These are phyloP conservation scores for Macrocybe sp. DNA, from an alignment of 1,284 basidiomycete genomes.

Conservation along the genomic window DNA sequence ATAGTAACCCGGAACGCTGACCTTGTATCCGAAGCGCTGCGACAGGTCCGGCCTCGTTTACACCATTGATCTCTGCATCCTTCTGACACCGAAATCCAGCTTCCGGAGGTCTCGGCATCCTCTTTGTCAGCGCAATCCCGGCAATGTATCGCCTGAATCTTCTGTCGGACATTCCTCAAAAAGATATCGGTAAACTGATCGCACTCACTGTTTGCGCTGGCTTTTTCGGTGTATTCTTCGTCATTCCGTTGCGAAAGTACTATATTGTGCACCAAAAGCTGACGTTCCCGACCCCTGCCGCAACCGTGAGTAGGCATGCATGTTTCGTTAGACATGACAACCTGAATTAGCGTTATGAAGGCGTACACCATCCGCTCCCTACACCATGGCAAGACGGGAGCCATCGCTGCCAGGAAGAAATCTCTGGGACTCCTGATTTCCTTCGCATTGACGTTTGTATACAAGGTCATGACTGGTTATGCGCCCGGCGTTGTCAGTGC, in stretches of 20 bases:
- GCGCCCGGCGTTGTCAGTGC: slow-evolving; percentile 49
- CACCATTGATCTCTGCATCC: neutral
- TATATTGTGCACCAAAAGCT: slow-evolving; percentile 67
- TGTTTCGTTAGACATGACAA: neutral
- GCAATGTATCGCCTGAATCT: slow-evolving; percentile 61
- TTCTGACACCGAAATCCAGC: slow-evolving; percentile 24
- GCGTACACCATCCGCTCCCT: slow-evolving; percentile 62
- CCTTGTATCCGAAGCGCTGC: slow-evolving; percentile 32
- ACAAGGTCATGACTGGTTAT: slow-evolving; percentile 56
- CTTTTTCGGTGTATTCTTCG: slow-evolving; percentile 68
- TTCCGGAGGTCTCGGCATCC: slow-evolving; percentile 53
- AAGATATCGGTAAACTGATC: slow-evolving; percentile 53
- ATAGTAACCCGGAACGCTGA: neutral
- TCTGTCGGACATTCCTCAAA: slow-evolving; percentile 36
- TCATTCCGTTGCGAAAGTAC: slow-evolving; percentile 59
- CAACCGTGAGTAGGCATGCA: slow-evolving; percentile 38
- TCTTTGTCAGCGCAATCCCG: slow-evolving; percentile 62
- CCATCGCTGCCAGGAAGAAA: slow-evolving; percentile 53
- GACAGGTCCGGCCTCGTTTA: slow-evolving; percentile 27
- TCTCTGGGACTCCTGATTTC: slow-evolving; percentile 45
- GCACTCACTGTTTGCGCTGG: slow-evolving; percentile 52
- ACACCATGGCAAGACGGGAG: slow-evolving; percentile 47
- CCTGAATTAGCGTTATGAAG: slow-evolving; percentile 13
- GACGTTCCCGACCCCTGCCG: slow-evolving; percentile 66
- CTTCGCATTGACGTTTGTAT: slow-evolving; percentile 45